Percentiles rank a stretch among this genome's conserved stretches.
Evolutionary conservation across 208 protist genomes (phyloP).

Genomic region (Acanthamoeba castellanii): DNA sequence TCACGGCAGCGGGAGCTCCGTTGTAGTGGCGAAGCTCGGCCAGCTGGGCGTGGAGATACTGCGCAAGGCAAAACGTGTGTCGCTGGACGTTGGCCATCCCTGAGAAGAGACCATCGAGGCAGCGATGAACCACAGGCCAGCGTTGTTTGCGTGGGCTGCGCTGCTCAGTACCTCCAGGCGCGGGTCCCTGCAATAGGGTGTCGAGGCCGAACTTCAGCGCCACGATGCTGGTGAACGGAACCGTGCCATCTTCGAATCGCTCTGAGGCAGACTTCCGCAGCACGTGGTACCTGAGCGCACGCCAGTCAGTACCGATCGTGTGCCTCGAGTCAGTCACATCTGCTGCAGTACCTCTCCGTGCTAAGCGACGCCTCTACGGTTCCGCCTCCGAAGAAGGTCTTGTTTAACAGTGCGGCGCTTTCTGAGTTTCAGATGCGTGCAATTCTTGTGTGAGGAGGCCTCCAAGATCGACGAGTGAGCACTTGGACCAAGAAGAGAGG

Average conservation of each 20-base stretch:
- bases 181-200: conserved; percentile 39
- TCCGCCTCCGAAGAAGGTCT: conserved; percentile 90
- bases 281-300: conserved; percentile 16
- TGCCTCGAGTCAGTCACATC: not conserved
- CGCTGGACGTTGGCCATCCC: conserved; percentile 80
- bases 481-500: not conserved
- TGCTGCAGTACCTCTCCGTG: conserved; percentile 62
- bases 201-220: conserved; percentile 83
- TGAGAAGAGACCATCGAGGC: not conserved
- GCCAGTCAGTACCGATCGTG: not conserved
- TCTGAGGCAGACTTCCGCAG: not conserved
- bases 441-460: not conserved
- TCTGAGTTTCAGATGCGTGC: not conserved
- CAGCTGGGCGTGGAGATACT: conserved; percentile 77
- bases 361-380: conserved; percentile 82
- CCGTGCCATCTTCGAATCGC: conserved; percentile 87
- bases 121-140: not conserved
- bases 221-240: conserved; percentile 84
- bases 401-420: conserved; percentile 75
- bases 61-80: conserved; percentile 78
- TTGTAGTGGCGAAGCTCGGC: conserved; percentile 77
- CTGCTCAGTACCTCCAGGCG: not conserved
- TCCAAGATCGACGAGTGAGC: not conserved
- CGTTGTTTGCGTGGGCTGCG: not conserved
- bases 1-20: conserved; percentile 16